Conservation (phyloP, 495 filamentous ascomycete genomes). For the Xylona heveae region DNA sequence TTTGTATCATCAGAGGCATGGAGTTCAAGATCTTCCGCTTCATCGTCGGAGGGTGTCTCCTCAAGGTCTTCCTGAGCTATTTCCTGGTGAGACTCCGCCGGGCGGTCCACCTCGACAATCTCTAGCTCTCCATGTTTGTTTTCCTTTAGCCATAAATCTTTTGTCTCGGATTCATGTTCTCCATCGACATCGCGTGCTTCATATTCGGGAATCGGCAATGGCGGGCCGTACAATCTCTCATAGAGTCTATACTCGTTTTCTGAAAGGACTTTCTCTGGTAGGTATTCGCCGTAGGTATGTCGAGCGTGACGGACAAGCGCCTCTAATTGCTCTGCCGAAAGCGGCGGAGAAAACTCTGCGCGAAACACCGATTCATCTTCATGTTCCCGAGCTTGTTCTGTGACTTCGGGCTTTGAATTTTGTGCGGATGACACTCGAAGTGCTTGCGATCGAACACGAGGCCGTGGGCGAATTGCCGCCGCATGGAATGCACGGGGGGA, state of each 20-base stretch:
- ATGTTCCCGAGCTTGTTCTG: background rate
- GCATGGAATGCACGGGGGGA: constrained; percentile 5
- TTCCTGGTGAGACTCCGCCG: background rate
- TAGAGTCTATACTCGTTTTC: constrained; percentile 54
- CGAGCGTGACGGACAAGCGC: constrained; percentile 44
- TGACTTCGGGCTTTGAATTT: constrained; percentile 3
- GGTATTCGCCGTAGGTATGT: constrained; percentile 50
- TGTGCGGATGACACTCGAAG: no score
- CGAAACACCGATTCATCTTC: constrained; percentile 4
- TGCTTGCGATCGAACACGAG: constrained; percentile 8
- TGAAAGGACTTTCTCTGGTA: constrained; percentile 54
- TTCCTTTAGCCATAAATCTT: background rate
- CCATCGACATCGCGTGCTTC: constrained; percentile 6
- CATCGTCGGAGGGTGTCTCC: constrained; percentile 8
- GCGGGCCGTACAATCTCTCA: constrained; percentile 59
- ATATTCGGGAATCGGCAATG: constrained; percentile 25
- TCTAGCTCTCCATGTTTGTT: constrained; percentile 12
- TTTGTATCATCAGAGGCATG: constrained; percentile 16
- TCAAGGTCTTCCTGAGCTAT: constrained; percentile 1
- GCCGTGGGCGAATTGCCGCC: constrained; percentile 3
- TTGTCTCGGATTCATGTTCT: background rate
- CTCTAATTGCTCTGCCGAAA: constrained; percentile 21
- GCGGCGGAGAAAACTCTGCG: constrained; percentile 13
- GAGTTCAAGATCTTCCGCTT: constrained; percentile 20
- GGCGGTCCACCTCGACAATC: constrained; percentile 12